A percentile compares a stretch with the other conserved stretches of the same genome.
These are phyloP conservation scores for Neofusicoccum laricinum DNA, from an alignment of 2,329 filamentous ascomycete species.

Conservation along the genomic window DNA sequence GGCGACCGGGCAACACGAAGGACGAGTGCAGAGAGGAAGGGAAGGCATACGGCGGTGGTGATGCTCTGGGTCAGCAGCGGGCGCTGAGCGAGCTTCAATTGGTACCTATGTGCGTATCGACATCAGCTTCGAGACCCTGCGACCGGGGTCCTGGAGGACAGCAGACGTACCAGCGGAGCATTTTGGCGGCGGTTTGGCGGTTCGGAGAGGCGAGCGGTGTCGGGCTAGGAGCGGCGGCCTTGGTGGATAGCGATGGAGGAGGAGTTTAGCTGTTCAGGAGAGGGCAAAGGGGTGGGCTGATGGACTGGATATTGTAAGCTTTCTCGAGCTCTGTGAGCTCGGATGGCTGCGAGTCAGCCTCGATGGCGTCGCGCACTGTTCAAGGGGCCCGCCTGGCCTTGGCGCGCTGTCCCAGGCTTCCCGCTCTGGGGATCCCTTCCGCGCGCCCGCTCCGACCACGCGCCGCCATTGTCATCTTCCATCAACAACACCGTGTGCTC, in stretches of 20 bases:
- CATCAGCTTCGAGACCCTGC: conserved; percentile 16
- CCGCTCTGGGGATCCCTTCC: background rate
- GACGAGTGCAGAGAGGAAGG: background rate
- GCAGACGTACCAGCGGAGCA: conserved; percentile 43
- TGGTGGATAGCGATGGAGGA: background rate
- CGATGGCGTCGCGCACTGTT: conserved; percentile 4
- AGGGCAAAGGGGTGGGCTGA: background rate
- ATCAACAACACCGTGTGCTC: background rate
- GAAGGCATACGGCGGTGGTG: conserved; percentile 65
- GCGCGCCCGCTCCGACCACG: background rate
- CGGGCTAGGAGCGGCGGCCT: background rate
- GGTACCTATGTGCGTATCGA: conserved; percentile 64
- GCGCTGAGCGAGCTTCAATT: conserved; percentile 72
- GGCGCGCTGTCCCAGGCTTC: background rate
- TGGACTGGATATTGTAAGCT: conserved; percentile 4
- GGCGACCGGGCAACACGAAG: background rate
- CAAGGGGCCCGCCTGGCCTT: conserved; percentile 5
- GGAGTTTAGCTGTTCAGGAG: background rate
- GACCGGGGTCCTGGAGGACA: conserved; percentile 17
- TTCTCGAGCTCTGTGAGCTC: conserved; percentile 12
- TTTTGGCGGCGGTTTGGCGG: conserved; percentile 24
- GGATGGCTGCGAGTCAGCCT: background rate
- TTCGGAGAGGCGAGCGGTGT: background rate
- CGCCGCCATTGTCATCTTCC: background rate
- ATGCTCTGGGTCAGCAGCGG: conserved; percentile 88